Evolutionary conservation across 2,329 filamentous ascomycete species (phyloP), one percentile per base, ranked within the genome.

Genomic region (Nothopassalora personata): DNA sequence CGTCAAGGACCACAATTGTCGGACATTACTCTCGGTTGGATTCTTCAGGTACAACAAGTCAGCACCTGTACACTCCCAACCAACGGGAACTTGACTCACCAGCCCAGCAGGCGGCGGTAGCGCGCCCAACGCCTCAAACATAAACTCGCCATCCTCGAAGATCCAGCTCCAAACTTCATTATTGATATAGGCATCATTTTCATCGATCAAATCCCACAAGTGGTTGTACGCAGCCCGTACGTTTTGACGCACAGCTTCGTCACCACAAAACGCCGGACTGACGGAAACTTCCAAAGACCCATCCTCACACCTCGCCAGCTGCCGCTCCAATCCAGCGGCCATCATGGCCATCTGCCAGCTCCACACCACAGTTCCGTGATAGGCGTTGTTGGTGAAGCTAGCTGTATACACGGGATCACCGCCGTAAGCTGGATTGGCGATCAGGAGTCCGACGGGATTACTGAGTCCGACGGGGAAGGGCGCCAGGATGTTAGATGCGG

Each of bases 321-420:
- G 85, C 1, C 77, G 71, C 57, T 84, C 79, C 0, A 88, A 70
- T 0, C 85, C 85, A 9, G 78, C 79, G 0, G 81, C 84, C 81
- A 87, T 85, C 79, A 87, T 85, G 0, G 83, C 79, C 4, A 87
- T 73, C 56, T 83, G 84, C 83, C 84, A 88, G 48, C 78, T 80
- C 85, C 84, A 87, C 1, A 88, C 76, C 0, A 88, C 84, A 0
- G 84, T 85, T 0, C 84, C 85, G 58, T 87, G 84, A 63, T 85
- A 88, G 0, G 80, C 82, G 3, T 75, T 74, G n/a, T 79, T 82
- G 0, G 81, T 82, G 61, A 81, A 87, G 54, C 81, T 81, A 0
- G 70, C 72, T 0, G 79, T 76, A 53, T 83, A 80, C 1, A 70
- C 73, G 0, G 76, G 70, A 13, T 80, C 73, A 0, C 72, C 76